These are phyloP conservation scores for Candida sanyiensis DNA, from an alignment of 805 yeast genomes.

Conservation along the genomic window DNA sequence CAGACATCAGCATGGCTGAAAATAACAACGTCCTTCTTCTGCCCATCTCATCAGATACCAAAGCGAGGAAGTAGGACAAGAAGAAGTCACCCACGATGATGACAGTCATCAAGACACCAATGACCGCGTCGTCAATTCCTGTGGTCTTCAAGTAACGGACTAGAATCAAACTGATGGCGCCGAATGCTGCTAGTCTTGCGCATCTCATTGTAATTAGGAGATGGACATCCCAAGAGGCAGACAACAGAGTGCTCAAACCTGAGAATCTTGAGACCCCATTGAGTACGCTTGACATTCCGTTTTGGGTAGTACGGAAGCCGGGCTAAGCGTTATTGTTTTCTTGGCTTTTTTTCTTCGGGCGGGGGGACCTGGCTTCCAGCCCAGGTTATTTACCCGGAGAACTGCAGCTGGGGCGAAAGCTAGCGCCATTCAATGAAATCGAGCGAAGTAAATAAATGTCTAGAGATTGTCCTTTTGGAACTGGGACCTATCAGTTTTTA, in stretches of 20 bases:
- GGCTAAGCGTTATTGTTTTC: too few species aligned
- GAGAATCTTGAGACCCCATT: conserved; percentile 4
- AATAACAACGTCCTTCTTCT: conserved; percentile 35
- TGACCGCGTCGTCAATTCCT: conserved; percentile 33
- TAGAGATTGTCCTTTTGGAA: too few species aligned
- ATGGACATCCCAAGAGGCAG: conserved; percentile 28
- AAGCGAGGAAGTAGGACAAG: conserved; percentile 40
- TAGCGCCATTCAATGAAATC: too few species aligned
- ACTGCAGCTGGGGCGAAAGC: too few species aligned
- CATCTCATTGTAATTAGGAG: conserved; percentile 27
- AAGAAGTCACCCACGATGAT: conserved; percentile 48
- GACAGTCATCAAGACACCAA: conserved; percentile 45
- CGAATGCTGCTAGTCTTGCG: conserved; percentile 32
- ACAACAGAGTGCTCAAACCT: conserved; percentile 22
- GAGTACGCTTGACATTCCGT: too few species aligned
- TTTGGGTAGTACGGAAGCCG: too few species aligned
- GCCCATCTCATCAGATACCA: conserved; percentile 44
- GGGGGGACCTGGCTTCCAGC: too few species aligned
- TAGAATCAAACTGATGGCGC: conserved; percentile 32
- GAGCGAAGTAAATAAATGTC: too few species aligned
- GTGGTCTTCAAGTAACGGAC: conserved; percentile 40
- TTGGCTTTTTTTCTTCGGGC: too few species aligned
- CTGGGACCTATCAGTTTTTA: too few species aligned
- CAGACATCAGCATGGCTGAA: conserved; percentile 37
- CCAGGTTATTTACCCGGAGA: too few species aligned